These are phyloP conservation scores for Ophiobolus disseminans DNA, from an alignment of 2,329 filamentous ascomycete species.

Conservation along the genomic window DNA sequence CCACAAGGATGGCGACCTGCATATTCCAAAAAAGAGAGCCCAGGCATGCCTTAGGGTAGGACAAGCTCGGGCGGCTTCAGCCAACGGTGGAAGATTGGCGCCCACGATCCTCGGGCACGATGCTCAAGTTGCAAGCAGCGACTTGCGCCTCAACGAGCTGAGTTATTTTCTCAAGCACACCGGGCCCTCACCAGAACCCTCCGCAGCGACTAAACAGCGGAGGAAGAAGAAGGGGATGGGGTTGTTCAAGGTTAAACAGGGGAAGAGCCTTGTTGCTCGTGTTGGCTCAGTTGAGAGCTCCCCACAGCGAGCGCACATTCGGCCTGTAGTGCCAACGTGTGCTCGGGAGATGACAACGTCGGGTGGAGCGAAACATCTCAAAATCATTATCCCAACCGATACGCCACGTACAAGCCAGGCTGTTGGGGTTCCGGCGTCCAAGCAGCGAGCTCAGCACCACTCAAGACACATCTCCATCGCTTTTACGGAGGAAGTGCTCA, in stretches of 20 bases:
- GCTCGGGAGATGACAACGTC: constrained; percentile 38
- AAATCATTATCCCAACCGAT: constrained; percentile 35
- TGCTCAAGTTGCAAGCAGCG: constrained; percentile 35
- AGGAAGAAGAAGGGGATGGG: constrained; percentile 28
- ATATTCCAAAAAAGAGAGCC: constrained; percentile 17
- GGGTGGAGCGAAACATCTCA: constrained; percentile 38
- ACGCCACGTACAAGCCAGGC: constrained; percentile 15
- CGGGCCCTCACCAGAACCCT: constrained; percentile 27
- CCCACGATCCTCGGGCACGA: constrained; percentile 43
- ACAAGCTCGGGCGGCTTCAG: constrained; percentile 26
- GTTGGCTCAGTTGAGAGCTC: constrained; percentile 32
- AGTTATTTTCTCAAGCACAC: constrained; percentile 41
- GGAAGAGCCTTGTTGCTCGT: constrained; percentile 31
- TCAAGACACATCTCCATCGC: constrained; percentile 24
- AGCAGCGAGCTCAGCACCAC: constrained; percentile 11
- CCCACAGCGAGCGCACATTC: constrained; percentile 19
- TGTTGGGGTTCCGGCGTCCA: constrained; percentile 7
- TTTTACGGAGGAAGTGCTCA: constrained; percentile 40
- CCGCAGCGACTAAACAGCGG: constrained; percentile 12
- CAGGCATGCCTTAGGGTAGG: constrained; percentile 8
- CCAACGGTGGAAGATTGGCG: constrained; percentile 33
- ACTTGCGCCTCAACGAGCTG: constrained; percentile 39
- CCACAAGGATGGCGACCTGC: constrained; percentile 22
- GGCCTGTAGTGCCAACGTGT: constrained; percentile 30
- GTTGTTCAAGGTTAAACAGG: constrained; percentile 32